A percentile compares a stretch with the other conserved stretches of the same genome.
phyloP scores from a whole-genome alignment of 2,329 filamentous ascomycete genomes.

The Stemphylium lycopersici region DNA sequence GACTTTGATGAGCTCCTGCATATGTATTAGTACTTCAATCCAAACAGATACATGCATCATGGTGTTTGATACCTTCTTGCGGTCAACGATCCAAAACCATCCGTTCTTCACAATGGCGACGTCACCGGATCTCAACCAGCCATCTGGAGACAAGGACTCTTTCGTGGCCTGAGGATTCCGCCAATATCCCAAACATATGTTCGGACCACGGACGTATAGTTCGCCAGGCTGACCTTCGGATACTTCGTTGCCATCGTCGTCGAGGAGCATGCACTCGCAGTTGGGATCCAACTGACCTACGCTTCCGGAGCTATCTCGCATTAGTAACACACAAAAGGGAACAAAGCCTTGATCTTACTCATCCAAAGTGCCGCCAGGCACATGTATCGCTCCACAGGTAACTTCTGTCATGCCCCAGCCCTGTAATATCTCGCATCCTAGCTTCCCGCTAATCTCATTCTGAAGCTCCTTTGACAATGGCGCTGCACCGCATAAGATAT shows the following conservation, averaged over 20 bases:
- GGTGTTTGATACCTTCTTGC: conserved; percentile 36
- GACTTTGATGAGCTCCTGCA: conserved; percentile 51
- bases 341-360: conserved; percentile 28
- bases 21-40: neutral
- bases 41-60: neutral
- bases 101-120: conserved; percentile 42
- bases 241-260: conserved; percentile 53
- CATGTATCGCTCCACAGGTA: conserved; percentile 49
- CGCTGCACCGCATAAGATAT: conserved; percentile 52
- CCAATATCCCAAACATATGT: conserved; percentile 52
- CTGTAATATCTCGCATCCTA: conserved; percentile 47
- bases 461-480: conserved; percentile 52
- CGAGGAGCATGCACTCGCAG: conserved; percentile 49
- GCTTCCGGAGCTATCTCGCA: conserved; percentile 40
- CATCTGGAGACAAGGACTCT: conserved; percentile 46
- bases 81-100: conserved; percentile 47
- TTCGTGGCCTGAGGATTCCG: conserved; percentile 49
- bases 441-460: conserved; percentile 46
- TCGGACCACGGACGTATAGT: conserved; percentile 49
- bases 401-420: conserved; percentile 54
- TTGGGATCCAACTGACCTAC: conserved; percentile 51
- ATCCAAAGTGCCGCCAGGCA: conserved; percentile 43
- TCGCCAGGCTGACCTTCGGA: conserved; percentile 47
- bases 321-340: neutral
- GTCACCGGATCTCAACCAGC: conserved; percentile 49